Percentiles rank a stretch among this genome's conserved stretches.
Evolutionary conservation across 805 yeast genomes (phyloP).

Genomic region (Ogataea henricii): DNA sequence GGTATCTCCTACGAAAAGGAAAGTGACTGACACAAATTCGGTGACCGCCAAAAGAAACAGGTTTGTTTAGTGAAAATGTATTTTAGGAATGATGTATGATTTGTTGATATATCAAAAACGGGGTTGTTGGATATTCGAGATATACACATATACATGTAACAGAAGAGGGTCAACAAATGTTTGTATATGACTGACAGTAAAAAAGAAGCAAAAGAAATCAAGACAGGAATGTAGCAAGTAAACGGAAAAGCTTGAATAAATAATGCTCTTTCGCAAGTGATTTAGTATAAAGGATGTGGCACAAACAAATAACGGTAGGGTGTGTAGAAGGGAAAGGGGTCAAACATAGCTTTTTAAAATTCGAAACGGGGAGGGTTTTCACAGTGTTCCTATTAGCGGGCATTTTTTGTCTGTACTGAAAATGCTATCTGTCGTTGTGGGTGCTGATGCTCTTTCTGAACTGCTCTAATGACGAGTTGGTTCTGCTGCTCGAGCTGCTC

Average conservation of each 20-base stretch:
- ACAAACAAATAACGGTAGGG: not conserved
- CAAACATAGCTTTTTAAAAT: no score
- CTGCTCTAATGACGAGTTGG: constrained; percentile 42
- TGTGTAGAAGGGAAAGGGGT: no score
- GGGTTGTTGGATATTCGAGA: not conserved
- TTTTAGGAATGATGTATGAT: not conserved
- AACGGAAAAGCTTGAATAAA: not conserved
- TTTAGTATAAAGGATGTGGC: not conserved
- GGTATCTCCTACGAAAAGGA: not conserved
- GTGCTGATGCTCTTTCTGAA: constrained; percentile 46
- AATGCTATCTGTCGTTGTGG: constrained; percentile 31
- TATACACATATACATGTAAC: not conserved
- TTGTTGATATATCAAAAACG: not conserved
- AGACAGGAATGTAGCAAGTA: constrained; percentile 1
- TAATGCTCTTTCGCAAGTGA: not conserved
- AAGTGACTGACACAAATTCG: not conserved
- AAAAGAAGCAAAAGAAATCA: not conserved
- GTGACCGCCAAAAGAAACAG: not conserved
- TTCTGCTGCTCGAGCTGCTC: constrained; percentile 40
- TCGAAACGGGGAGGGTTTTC: not conserved
- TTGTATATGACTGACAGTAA: no score
- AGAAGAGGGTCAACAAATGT: not conserved
- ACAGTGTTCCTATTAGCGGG: not conserved
- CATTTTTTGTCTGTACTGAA: not conserved
- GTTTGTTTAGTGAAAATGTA: not conserved